Percentiles rank a stretch among this genome's conserved stretches.
Conservation (phyloP, 306 rosid genomes). For the Pyrus bretschneideri region DNA sequence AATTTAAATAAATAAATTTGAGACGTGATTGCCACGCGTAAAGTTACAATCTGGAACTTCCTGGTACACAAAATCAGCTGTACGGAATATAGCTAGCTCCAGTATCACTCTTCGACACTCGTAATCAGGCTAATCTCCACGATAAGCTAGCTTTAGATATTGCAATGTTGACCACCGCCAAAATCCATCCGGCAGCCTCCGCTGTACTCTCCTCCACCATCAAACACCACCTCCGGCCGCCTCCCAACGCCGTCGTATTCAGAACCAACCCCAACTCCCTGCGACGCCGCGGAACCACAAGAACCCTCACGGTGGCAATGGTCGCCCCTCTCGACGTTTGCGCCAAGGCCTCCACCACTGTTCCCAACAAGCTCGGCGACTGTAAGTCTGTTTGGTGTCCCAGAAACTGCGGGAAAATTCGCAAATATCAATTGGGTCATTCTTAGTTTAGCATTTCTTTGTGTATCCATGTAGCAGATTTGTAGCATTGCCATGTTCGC, state of each 20-base stretch:
- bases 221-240: conserved; percentile 32
- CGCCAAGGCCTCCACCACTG: conserved; percentile 62
- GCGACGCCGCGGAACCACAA: conserved; percentile 9
- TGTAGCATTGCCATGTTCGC: background rate
- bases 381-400: conserved; percentile 26
- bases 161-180: conserved; percentile 47
- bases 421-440: background rate
- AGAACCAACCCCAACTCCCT: conserved; percentile 1
- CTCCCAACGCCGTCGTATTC: conserved; percentile 25
- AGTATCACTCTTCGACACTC: background rate
- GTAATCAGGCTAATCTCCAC: background rate
- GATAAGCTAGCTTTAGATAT: background rate
- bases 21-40: too few relatives aligned
- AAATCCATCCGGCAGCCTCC: conserved; percentile 54
- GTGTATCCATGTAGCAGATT: background rate
- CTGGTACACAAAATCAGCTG: background rate
- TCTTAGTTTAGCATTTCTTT: background rate
- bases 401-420: background rate
- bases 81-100: background rate
- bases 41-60: background rate
- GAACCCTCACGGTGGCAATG: conserved; percentile 46
- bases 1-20: too few relatives aligned
- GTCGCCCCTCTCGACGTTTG: conserved; percentile 58
- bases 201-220: conserved; percentile 49
- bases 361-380: conserved; percentile 70